Percentiles rank a stretch among this genome's conserved stretches.
phyloP scores from a whole-genome alignment of 2,329 filamentous ascomycete genomes.

The Diaporthe vexans region DNA sequence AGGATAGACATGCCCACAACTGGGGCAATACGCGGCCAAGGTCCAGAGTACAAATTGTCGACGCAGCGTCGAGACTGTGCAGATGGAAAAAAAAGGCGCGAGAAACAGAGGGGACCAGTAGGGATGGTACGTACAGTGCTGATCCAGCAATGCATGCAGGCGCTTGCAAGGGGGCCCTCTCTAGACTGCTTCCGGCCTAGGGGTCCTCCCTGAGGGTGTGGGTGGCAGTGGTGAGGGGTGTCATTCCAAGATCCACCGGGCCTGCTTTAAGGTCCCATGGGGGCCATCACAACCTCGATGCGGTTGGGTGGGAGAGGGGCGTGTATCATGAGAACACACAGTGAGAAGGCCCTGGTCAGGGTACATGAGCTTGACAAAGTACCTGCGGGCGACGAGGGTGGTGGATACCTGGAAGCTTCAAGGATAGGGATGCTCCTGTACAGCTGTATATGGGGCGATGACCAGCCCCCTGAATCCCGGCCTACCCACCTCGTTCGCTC shows the following conservation, averaged over 20 bases:
- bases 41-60: constrained; percentile 41
- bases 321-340: constrained; percentile 34
- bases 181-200: constrained; percentile 34
- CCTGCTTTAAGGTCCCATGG: constrained; percentile 37
- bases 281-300: constrained; percentile 34
- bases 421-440: constrained; percentile 40
- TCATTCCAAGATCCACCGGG: constrained; percentile 38
- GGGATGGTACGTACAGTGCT: constrained; percentile 41
- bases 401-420: constrained; percentile 40
- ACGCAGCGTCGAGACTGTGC: constrained; percentile 41
- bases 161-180: constrained; percentile 35
- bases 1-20: constrained; percentile 43
- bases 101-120: constrained; percentile 38
- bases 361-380: constrained; percentile 37
- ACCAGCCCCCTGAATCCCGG: constrained; percentile 39
- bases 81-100: constrained; percentile 41
- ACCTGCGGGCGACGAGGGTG: constrained; percentile 18
- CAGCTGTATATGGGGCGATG: constrained; percentile 41
- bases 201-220: constrained; percentile 35
- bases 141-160: constrained; percentile 36
- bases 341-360: constrained; percentile 22
- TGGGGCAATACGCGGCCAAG: constrained; percentile 42
- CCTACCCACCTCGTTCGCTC: constrained; percentile 40
- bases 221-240: constrained; percentile 32
- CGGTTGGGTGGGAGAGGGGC: constrained; percentile 37